Evolutionary conservation across 495 filamentous ascomycete genomes (phyloP), one percentile per base, ranked within the genome.

Genomic region (Gamarada debralockiae): DNA sequence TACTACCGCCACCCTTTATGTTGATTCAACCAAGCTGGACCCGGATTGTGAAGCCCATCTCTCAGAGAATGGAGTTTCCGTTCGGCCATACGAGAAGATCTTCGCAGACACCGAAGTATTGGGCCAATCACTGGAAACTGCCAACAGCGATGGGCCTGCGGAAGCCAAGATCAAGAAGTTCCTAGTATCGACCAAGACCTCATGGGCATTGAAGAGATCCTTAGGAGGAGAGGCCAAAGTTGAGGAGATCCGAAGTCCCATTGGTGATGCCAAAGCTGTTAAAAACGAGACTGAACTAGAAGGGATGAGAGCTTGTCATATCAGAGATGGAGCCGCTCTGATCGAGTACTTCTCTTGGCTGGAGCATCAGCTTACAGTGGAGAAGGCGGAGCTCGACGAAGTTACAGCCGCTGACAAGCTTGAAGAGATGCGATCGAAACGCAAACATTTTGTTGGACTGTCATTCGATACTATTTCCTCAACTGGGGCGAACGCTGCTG

Each of bases 401-500:
- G 89, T 96, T 18, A 81, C 89, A 52, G 95, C 79, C 20, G 93
- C 92, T 2, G 90, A 97, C 64, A 93, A 92, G 69, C 74, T 99
- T 24, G 92, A 96, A 64, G 71, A 83, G 49, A 77, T 95, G 39
- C 82, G 95, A 58, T 83, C 82, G 41, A 87, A 89, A 68, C 81
- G 92, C 22, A 79, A 90, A 40, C 74, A 87, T 51, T 97, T 92
- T 65, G 90, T 87, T 44, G 95, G 95, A 20, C 77, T 97, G 8
- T 96, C 92, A 3, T 99, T 99, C 60, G 84, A 89, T 58, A 96
- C 95, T 3, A 97, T 99, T 56, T 97, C 93, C 10, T 95, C 92
- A 0, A 96, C 90, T 1, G 95, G 95, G 4, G 71, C 93, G 18
- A 97, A 99, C 71, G 93, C 92, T 29, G 95, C 95, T 2, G 82